phyloP scores from a whole-genome alignment of 148 eudicot genomes.

The Rheum nobile region DNA sequence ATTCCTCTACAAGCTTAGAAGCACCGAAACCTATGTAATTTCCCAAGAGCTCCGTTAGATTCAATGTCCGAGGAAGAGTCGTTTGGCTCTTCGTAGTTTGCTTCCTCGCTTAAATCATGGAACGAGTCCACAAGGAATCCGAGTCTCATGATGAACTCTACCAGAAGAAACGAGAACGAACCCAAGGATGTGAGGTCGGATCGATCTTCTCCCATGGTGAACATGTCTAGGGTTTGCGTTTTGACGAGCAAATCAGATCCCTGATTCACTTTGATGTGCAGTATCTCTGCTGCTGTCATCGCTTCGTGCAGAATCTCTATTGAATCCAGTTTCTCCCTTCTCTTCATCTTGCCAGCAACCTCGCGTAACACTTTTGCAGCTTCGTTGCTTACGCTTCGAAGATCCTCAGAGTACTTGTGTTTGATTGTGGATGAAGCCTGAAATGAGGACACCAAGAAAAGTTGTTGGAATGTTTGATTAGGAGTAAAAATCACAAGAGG shows the following conservation, averaged over 20 bases:
- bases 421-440: conserved; percentile 10
- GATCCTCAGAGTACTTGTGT: conserved; percentile 1
- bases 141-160: conserved; percentile 17
- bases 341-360: conserved; percentile 9
- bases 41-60: not conserved
- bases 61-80: not conserved
- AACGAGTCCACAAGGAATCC: conserved; percentile 15
- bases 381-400: conserved; percentile 12
- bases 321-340: conserved; percentile 11
- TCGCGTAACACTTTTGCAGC: conserved; percentile 12
- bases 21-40: not conserved
- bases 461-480: not conserved
- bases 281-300: not conserved
- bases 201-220: conserved; percentile 1
- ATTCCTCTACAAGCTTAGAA: not conserved
- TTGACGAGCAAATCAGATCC: not conserved
- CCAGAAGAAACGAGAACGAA: conserved; percentile 10
- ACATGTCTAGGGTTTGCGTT: not conserved
- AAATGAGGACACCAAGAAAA: not conserved
- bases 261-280: conserved; percentile 1
- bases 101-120: conserved; percentile 12
- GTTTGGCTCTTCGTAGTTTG: conserved; percentile 9
- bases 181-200: conserved; percentile 5
- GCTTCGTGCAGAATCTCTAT: conserved; percentile 9
- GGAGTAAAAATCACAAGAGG: not conserved